Evolutionary conservation across 2,329 filamentous ascomycete genomes (phyloP).

Genomic region (Epichloe festucae): DNA sequence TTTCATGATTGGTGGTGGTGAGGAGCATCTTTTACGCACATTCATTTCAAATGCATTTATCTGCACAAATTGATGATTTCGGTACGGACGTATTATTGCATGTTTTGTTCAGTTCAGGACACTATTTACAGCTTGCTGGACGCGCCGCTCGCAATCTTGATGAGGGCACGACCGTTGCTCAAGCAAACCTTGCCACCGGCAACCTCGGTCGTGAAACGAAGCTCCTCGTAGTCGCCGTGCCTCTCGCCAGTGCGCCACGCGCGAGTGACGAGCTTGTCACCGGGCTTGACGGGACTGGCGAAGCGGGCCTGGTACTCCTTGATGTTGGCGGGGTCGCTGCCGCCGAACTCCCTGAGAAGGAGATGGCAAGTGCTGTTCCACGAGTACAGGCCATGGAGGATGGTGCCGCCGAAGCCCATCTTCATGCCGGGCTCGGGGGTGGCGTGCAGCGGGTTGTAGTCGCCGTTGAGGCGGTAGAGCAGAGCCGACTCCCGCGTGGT

Average conservation of each 20-base stretch:
- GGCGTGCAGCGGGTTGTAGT: conserved; percentile 89
- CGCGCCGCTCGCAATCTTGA: conserved; percentile 46
- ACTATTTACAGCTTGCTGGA: conserved; percentile 49
- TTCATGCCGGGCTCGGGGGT: conserved; percentile 71
- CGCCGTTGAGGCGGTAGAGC: conserved; percentile 76
- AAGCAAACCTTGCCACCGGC: conserved; percentile 73
- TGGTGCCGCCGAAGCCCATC: conserved; percentile 84
- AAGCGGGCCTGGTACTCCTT: conserved; percentile 85
- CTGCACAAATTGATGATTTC: too few relatives aligned
- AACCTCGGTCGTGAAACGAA: conserved; percentile 67
- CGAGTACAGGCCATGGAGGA: conserved; percentile 80
- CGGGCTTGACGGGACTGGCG: conserved; percentile 70
- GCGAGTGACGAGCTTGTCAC: conserved; percentile 67
- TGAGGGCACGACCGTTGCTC: conserved; percentile 72
- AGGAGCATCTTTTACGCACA: too few relatives aligned
- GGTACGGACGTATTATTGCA: too few relatives aligned
- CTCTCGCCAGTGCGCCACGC: conserved; percentile 65
- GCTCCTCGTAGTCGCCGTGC: conserved; percentile 61
- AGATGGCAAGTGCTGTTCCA: conserved; percentile 72
- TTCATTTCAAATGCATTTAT: too few relatives aligned
- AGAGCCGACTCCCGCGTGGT: conserved; percentile 60
- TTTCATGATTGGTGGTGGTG: too few relatives aligned
- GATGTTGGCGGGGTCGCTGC: conserved; percentile 66
- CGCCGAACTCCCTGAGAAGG: conserved; percentile 60
- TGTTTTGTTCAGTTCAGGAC: too few relatives aligned